Percentiles rank a stretch among this genome's conserved stretches.
phyloP scores from a whole-genome alignment of 2,329 filamentous ascomycete genomes.

The Graphilbum ipis-grandicollis region DNA sequence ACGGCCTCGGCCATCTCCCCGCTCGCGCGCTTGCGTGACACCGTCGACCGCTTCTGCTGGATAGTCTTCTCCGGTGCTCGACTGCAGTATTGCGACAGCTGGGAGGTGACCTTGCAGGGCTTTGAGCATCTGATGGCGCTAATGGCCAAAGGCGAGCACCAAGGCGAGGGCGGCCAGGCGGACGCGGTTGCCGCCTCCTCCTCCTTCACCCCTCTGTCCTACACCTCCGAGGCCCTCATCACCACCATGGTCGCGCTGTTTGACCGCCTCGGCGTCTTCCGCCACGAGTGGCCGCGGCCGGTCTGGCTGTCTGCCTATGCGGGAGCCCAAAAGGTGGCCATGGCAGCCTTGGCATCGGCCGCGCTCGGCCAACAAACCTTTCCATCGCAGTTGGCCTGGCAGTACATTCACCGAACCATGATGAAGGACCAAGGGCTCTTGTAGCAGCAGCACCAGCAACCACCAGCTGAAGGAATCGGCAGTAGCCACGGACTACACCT shows the following conservation, averaged over 20 bases:
- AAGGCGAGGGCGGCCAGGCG: neutral
- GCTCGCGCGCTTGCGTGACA: constrained; percentile 4
- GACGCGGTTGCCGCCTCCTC: neutral
- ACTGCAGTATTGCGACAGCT: constrained; percentile 9
- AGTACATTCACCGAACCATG: no score
- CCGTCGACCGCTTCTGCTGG: constrained; percentile 13
- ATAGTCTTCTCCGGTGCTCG: constrained; percentile 11
- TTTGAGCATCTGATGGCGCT: constrained; percentile 3
- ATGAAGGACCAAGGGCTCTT: no score
- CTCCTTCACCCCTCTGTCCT: no score
- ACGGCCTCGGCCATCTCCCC: neutral
- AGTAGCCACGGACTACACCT: no score
- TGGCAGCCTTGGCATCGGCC: neutral
- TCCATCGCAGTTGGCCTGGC: no score
- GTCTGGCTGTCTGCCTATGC: neutral
- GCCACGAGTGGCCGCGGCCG: constrained; percentile 2
- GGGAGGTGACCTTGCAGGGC: constrained; percentile 12
- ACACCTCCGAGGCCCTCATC: constrained; percentile 2
- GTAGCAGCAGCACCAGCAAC: no score
- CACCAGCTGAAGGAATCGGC: no score
- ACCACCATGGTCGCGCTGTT: constrained; percentile 4
- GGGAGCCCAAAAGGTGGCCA: neutral
- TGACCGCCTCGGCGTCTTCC: constrained; percentile 5
- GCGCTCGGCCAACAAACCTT: no score
- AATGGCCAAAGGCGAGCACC: neutral